These are phyloP conservation scores for Pseudophaeomoniella oleicola DNA, from an alignment of 2,329 filamentous ascomycete species.

Conservation along the genomic window DNA sequence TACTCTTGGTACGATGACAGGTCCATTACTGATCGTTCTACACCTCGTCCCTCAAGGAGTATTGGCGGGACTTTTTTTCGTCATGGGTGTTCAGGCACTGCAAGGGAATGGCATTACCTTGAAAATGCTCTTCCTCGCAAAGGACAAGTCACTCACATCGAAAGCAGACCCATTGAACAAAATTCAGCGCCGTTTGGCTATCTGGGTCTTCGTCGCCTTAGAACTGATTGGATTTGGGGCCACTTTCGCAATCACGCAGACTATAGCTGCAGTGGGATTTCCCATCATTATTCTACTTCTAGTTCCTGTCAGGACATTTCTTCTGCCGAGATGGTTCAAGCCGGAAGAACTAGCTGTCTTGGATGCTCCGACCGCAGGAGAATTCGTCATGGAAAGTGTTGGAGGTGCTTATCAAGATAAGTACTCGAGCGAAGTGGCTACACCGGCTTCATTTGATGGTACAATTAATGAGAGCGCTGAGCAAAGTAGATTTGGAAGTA, in stretches of 20 bases:
- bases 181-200: conserved; percentile 46
- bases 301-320: conserved; percentile 49
- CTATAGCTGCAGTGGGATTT: conserved; percentile 68
- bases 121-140: conserved; percentile 56
- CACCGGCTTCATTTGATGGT: background rate
- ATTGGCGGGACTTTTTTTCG: conserved; percentile 67
- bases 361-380: conserved; percentile 61
- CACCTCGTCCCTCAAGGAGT: conserved; percentile 69
- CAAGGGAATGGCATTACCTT: conserved; percentile 62
- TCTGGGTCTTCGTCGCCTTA: conserved; percentile 57
- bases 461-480: conserved; percentile 2
- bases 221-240: conserved; percentile 59
- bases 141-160: conserved; percentile 48
- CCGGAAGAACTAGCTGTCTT: conserved; percentile 45
- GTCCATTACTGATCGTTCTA: conserved; percentile 57
- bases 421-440: conserved; percentile 8
- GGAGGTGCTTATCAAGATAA: conserved; percentile 44
- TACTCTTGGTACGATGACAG: conserved; percentile 65
- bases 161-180: conserved; percentile 42
- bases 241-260: conserved; percentile 73
- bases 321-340: conserved; percentile 49
- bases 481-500: background rate
- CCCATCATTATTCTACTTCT: conserved; percentile 58
- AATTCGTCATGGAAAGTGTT: conserved; percentile 63
- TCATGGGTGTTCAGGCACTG: conserved; percentile 70